These are phyloP conservation scores for Colletotrichum paranaense DNA, from an alignment of 2,329 filamentous ascomycete genomes.

Conservation along the genomic window DNA sequence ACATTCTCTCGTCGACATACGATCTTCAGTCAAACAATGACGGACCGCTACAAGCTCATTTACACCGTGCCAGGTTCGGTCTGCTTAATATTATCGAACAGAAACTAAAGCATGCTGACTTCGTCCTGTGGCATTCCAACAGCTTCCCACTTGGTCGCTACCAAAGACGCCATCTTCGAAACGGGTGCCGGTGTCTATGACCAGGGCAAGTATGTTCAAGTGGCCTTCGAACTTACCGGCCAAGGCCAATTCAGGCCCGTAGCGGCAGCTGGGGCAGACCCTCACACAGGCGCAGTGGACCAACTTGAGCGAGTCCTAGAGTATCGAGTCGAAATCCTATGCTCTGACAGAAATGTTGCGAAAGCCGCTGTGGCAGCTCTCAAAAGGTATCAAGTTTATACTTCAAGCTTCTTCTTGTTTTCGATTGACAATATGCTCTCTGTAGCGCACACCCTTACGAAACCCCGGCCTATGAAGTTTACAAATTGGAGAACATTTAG, in stretches of 20 bases:
- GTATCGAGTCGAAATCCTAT: slow-evolving; percentile 59
- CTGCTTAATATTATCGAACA: not conserved
- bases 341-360: slow-evolving; percentile 53
- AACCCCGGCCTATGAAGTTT: slow-evolving; percentile 42
- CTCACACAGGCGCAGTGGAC: slow-evolving; percentile 56
- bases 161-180: slow-evolving; percentile 41
- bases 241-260: slow-evolving; percentile 58
- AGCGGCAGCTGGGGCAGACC: slow-evolving; percentile 53
- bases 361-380: slow-evolving; percentile 58
- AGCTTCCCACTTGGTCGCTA: slow-evolving; percentile 35
- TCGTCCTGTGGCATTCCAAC: not conserved
- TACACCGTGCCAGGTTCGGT: slow-evolving; percentile 32
- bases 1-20: not conserved
- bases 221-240: slow-evolving; percentile 47
- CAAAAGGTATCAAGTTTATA: slow-evolving; percentile 51
- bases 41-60: slow-evolving; percentile 35
- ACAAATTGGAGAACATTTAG: slow-evolving; percentile 42
- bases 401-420: not conserved
- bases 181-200: slow-evolving; percentile 41
- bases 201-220: slow-evolving; percentile 41
- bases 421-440: not conserved
- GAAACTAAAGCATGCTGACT: not conserved
- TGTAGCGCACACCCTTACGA: slow-evolving; percentile 42
- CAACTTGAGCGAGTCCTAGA: slow-evolving; percentile 59
- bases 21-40: not conserved